These are phyloP conservation scores for Geoglossum cookeanum DNA, from an alignment of 2,329 filamentous ascomycete genomes.

Conservation along the genomic window DNA sequence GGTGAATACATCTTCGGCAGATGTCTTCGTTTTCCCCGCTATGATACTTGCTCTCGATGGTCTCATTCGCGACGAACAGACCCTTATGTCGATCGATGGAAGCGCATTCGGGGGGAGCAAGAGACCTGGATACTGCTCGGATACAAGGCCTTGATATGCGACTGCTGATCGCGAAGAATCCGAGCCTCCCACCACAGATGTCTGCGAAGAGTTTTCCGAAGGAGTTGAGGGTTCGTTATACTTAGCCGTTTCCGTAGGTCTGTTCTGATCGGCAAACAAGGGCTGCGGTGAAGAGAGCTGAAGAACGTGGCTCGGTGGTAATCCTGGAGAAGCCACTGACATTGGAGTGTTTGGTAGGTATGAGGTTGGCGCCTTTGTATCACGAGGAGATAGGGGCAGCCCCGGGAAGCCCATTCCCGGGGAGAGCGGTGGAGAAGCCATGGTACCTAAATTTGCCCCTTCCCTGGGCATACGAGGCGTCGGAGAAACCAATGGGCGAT, in stretches of 20 bases:
- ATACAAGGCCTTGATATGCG: slow-evolving; percentile 44
- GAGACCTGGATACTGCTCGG: slow-evolving; percentile 72
- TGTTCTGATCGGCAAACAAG: neutral
- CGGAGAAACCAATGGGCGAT: slow-evolving; percentile 39
- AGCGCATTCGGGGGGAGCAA: slow-evolving; percentile 76
- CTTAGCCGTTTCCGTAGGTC: slow-evolving; percentile 5
- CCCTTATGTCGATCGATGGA: slow-evolving; percentile 65
- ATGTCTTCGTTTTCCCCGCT: slow-evolving; percentile 53
- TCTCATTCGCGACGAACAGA: slow-evolving; percentile 86
- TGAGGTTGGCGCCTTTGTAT: slow-evolving; percentile 53
- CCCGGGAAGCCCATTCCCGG: slow-evolving; percentile 31
- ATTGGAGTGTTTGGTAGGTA: slow-evolving; percentile 51
- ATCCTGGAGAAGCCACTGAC: slow-evolving; percentile 35
- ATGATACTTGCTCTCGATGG: slow-evolving; percentile 60
- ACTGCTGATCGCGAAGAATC: neutral
- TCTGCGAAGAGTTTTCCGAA: slow-evolving; percentile 5
- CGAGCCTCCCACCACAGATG: neutral
- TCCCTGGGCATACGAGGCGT: slow-evolving; percentile 37
- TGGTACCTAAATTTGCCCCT: slow-evolving; percentile 21
- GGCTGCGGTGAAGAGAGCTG: slow-evolving; percentile 8
- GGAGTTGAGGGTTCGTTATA: slow-evolving; percentile 11
- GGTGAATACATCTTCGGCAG: slow-evolving; percentile 89
- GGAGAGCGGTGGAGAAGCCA: slow-evolving; percentile 50
- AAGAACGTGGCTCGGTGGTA: slow-evolving; percentile 20
- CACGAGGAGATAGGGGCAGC: slow-evolving; percentile 49